Evolutionary conservation across 192 early-diverging fungal genomes (phyloP), one percentile per base, ranked within the genome.

Genomic region (Kappamyces sp.): DNA sequence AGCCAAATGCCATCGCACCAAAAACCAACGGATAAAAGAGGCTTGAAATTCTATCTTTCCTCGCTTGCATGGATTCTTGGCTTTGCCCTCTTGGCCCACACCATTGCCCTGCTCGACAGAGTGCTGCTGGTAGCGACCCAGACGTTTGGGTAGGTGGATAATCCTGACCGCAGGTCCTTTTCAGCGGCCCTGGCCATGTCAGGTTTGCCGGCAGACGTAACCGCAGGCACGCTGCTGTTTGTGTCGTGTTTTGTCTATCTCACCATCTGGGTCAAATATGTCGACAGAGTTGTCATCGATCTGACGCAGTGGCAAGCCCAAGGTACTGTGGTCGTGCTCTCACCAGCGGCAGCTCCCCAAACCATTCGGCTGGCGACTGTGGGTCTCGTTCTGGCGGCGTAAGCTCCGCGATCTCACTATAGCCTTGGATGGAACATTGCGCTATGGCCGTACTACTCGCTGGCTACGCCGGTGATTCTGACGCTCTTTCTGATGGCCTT

Each of bases 231-330:
- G 23, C 23, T 23, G 23, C 23, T 23, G 23, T 57, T 57, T 40
- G 36, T 6, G 23, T 57, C n/a, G 5, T 57, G 54, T 34, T 57
- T 57, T 57, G 5, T 57, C 31, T 57, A 57, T 57, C 33, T 57
- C 23, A n/a, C 54, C 42, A 44, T 57, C 5, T 57, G 46, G 10
- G 32, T 57, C 5, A 40, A 40, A 4, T 44, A 57, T 31, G n/a
- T 57, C 5, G 46, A 57, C 23, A 44, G 54, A 44, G 8, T 57
- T 3, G 46, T 15, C 23, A 44, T 57, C 3, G 46, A 57, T 57
- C 36, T 57, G 5, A 23, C 31, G 23, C 42, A 57, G 33, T 57
- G 54, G 54, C 41, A 57, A 44, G 36, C 42, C 42, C 41, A 57
- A 40, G 38, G 54, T 57, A 53, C 12, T 53, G 38, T 23, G 23